These are phyloP conservation scores for Anthostomella pinea DNA, from an alignment of 2,329 filamentous ascomycete species.

Conservation along the genomic window DNA sequence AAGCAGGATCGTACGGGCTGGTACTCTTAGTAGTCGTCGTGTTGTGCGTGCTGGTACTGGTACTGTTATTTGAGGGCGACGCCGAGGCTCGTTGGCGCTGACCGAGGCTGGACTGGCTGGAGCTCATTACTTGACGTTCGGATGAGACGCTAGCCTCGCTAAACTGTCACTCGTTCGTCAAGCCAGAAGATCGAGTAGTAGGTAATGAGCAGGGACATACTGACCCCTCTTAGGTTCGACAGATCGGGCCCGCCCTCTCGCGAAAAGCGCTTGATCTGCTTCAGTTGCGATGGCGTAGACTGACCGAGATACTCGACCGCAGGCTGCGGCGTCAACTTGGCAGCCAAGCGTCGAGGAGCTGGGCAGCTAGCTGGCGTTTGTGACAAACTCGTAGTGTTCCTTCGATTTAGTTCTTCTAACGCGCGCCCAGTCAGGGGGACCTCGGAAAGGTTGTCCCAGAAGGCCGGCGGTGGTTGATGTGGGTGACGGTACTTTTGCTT, in stretches of 20 bases:
- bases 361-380: not conserved
- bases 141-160: too few species aligned
- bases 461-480: conserved; percentile 1
- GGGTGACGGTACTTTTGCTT: not conserved
- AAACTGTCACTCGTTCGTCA: too few species aligned
- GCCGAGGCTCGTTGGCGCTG: too few species aligned
- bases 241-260: conserved; percentile 5
- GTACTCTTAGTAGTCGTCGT: too few species aligned
- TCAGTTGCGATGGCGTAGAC: not conserved
- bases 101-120: too few species aligned
- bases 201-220: too few species aligned
- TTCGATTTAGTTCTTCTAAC: conserved; percentile 4
- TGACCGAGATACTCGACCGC: conserved; percentile 3
- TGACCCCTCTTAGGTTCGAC: conserved; percentile 1
- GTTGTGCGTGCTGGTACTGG: too few species aligned
- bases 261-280: not conserved
- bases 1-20: too few species aligned
- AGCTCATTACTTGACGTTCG: too few species aligned
- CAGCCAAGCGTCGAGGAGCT: not conserved
- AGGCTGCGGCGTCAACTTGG: not conserved
- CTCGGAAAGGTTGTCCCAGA: conserved; percentile 10
- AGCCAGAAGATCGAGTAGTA: too few species aligned
- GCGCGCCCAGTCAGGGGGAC: conserved; percentile 1
- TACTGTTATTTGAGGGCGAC: too few species aligned
- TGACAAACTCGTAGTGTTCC: not conserved